Evolutionary conservation across 1,284 basidiomycete genomes (phyloP).

Genomic region (Trichosporon sp.): DNA sequence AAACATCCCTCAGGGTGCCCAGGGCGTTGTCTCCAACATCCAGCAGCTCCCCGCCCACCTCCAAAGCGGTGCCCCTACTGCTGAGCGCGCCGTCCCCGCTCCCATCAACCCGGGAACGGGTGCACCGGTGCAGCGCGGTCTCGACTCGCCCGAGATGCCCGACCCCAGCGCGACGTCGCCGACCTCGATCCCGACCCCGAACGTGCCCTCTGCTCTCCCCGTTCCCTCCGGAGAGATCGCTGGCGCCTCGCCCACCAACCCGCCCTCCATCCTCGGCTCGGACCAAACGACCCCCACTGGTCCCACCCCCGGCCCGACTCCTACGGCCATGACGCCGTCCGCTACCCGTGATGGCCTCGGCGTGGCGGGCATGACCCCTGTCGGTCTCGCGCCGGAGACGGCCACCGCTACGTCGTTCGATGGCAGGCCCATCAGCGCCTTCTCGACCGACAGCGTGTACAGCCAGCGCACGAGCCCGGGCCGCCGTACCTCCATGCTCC

Average conservation of each 20-base stretch:
- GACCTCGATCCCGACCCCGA: constrained; percentile 15
- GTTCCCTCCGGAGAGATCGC: background rate
- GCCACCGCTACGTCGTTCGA: background rate
- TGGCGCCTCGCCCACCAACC: background rate
- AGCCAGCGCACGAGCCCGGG: background rate
- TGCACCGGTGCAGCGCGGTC: background rate
- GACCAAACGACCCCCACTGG: constrained; percentile 13
- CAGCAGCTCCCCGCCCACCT: background rate
- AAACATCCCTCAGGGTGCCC: background rate
- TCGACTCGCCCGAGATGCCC: constrained; percentile 20
- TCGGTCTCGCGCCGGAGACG: background rate
- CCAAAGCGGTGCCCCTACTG: background rate
- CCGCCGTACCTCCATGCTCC: background rate
- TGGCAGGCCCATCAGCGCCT: background rate
- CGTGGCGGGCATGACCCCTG: background rate
- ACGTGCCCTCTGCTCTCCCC: background rate
- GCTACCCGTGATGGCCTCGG: background rate
- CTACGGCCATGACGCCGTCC: background rate
- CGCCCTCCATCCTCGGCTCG: constrained; percentile 1
- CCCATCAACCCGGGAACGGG: background rate
- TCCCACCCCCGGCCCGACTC: background rate
- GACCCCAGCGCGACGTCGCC: constrained; percentile 15
- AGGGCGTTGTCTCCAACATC: background rate
- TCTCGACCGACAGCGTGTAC: constrained; percentile 19
- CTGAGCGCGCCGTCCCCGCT: background rate